These are phyloP conservation scores for Oryza meridionalis DNA, from an alignment of 176 grass and related monocot genomes.

Conservation along the genomic window DNA sequence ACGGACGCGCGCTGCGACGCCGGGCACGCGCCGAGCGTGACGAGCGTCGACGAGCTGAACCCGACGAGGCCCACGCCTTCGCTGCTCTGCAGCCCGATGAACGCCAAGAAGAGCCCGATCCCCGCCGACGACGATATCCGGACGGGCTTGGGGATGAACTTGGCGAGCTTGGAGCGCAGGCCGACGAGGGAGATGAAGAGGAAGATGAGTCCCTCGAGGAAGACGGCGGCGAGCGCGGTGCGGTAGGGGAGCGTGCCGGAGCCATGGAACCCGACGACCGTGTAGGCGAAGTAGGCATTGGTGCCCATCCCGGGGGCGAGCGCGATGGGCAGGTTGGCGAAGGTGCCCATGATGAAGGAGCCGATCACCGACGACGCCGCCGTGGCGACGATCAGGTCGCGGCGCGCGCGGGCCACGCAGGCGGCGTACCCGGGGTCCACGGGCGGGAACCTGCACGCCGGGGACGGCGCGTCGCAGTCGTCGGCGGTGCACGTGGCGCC, in stretches of 20 bases:
- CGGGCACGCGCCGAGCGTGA: conserved; percentile 78
- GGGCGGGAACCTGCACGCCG: conserved; percentile 70
- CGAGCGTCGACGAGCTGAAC: conserved; percentile 65
- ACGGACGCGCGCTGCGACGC: conserved; percentile 57
- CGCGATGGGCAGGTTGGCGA: conserved; percentile 82
- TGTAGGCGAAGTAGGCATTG: conserved; percentile 89
- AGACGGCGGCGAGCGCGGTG: conserved; percentile 74
- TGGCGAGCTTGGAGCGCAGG: conserved; percentile 57
- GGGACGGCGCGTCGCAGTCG: conserved; percentile 55
- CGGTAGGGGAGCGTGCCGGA: conserved; percentile 68
- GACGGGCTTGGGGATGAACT: conserved; percentile 64
- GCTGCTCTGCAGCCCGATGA: conserved; percentile 70
- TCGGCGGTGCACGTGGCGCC: conserved; percentile 65
- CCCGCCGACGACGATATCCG: conserved; percentile 68
- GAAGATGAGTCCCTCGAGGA: conserved; percentile 78
- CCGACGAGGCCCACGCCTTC: conserved; percentile 69
- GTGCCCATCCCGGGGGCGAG: conserved; percentile 80
- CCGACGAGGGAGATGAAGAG: conserved; percentile 62
- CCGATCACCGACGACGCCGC: conserved; percentile 72
- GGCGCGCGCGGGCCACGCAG: conserved; percentile 57
- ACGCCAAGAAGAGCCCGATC: conserved; percentile 69
- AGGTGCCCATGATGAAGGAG: conserved; percentile 71
- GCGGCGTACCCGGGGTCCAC: conserved; percentile 71
- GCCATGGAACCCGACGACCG: conserved; percentile 78
- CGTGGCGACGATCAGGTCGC: conserved; percentile 86